Evolutionary conservation across 1,284 basidiomycete species (phyloP), one percentile per base, ranked within the genome.

Genomic region (Fomitopsis betulina): DNA sequence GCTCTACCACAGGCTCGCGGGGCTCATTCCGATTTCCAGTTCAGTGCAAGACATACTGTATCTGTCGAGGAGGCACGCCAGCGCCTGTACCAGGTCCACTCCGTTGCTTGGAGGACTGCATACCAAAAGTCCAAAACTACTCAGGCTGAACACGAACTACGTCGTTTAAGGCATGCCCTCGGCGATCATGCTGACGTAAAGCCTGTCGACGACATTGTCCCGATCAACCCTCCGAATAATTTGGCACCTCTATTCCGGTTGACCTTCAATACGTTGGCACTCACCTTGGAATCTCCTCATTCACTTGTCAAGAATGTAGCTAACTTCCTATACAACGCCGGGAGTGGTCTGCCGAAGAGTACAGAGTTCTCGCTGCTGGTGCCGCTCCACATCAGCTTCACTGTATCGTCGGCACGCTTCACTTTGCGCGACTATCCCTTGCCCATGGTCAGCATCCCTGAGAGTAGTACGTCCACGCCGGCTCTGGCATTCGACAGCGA

Each of bases 351-450:
- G 49, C 93, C 93, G 1, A 75, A 72, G 40, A 83, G 91, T 59
- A 88, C 87, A 0, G 68, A 83, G 62, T 98, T 89, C 70, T 89
- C 92, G 12, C 78, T 98, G 32, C 79, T 98, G 59, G 73, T 98
- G 5, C 96, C 96, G 1, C 73, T 98, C 65, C 88, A 95, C 67
- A 72, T 98, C 38, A 79, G 82, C 27, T 86, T 93, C 75, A 79
- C 85, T 10, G 78, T 94, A 61, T 78, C 80, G 2, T 83, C 86
- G 27, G 74, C 87, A 38, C 79, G 81, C 51, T 74, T 89, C 45
- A 80, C 82, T 3, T 78, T 96, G 21, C 88, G 96, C 43, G 95
- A 98, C 73, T 90, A 91, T 70, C 88, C 90, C 8, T 70, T 92
- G 49, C 89, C 89, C 7, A 67, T 92, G 56, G 69, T 89, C 19